phyloP scores from a whole-genome alignment of 805 yeast species.

The Candida germanica region DNA sequence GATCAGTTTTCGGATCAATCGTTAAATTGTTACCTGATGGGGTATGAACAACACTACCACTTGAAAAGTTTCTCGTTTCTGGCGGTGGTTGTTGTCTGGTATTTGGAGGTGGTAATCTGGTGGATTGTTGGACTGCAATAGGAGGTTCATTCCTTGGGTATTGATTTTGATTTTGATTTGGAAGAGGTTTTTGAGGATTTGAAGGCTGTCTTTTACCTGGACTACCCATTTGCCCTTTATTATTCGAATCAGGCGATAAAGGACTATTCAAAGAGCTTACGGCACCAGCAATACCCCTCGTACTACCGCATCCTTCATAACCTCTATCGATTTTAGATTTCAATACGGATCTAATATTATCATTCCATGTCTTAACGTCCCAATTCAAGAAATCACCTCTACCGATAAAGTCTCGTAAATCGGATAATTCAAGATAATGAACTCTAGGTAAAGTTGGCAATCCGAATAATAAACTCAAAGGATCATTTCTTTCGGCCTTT shows the following conservation, averaged over 20 bases:
- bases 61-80: slow-evolving; percentile 11
- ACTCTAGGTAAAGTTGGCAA: slow-evolving; percentile 45
- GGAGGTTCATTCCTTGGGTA: background rate
- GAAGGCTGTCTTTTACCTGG: background rate
- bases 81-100: background rate
- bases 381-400: slow-evolving; percentile 27
- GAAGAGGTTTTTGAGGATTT: background rate
- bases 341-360: slow-evolving; percentile 27
- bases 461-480: slow-evolving; percentile 40
- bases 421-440: slow-evolving; percentile 38
- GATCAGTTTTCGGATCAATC: slow-evolving; percentile 13
- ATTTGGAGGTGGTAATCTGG: slow-evolving; percentile 2
- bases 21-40: slow-evolving; percentile 10
- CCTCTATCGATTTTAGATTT: slow-evolving; percentile 42
- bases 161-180: background rate
- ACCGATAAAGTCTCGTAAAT: slow-evolving; percentile 22
- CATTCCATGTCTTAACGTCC: slow-evolving; percentile 37
- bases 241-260: slow-evolving; percentile 11
- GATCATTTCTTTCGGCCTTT: slow-evolving; percentile 41
- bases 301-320: slow-evolving; percentile 75
- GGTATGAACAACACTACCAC: slow-evolving; percentile 11
- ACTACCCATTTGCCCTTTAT: background rate
- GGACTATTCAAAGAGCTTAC: slow-evolving; percentile 49
- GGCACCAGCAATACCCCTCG: slow-evolving; percentile 61
- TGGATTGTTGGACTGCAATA: background rate